Evolutionary conservation across 176 grass and related monocot genomes (phyloP), one percentile per base, ranked within the genome.

Genomic region (Otatea glauca): DNA sequence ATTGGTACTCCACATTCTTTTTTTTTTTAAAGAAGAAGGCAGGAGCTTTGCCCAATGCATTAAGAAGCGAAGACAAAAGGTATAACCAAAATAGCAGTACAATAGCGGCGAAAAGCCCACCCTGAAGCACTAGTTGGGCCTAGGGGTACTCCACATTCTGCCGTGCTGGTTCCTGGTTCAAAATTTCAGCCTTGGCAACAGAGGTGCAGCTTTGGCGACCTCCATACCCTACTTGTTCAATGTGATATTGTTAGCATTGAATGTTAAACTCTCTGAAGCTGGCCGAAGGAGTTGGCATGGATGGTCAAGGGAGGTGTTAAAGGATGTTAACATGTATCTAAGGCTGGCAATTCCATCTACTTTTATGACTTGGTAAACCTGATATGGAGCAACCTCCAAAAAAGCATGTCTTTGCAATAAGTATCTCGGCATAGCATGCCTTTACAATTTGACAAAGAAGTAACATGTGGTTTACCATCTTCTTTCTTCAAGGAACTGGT

Each of bases 261-360:
- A 98, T 90, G 81, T 95, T 23, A 90, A 93, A 47, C 54, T 93
- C 60, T 95, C 92, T 61, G 84, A 82, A 88, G 79, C 68, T 78
- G 88, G 92, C 67, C 77, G 89, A 71, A 86, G 82, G 72, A 86
- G 64, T 77, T 92, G 92, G 87, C 76, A 66, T 15, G 89, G 81
- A 59, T 83, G 94, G 82, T 93, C 92, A 84, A 85, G 44, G 34
- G 87, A 88, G 29, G 91, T 92, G 77, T 89, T 34, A 67, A 63
- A 93, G 77, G 1, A 29, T 29, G 29, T 29, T 29, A 29, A 29
- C 29, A 29, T 29, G 29, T 29, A 29, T 29, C 29, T 29, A 29
- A 29, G 29, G 68, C 87, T 98, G 15, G 95, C 95, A 53, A 81
- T 98, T 90, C 91, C 92, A 76, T 98, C 92, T 7, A 92, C 95